phyloP scores from a whole-genome alignment of 2,329 filamentous ascomycete species.

The Hortaea werneckii region DNA sequence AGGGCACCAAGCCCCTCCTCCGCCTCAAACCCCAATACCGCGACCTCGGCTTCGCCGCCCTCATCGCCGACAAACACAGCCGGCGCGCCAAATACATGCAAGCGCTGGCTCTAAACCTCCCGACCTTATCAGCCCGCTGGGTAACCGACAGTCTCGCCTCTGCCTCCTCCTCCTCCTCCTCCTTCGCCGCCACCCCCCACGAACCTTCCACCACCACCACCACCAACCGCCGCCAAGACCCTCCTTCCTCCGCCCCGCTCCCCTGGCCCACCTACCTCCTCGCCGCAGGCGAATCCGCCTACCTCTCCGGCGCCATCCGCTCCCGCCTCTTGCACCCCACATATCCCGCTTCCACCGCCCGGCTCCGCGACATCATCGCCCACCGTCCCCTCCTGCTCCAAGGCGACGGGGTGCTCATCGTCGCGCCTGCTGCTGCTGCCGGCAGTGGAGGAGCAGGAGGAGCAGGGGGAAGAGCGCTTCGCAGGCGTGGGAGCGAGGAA shows the following conservation, averaged over 20 bases:
- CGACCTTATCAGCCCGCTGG: slow-evolving; percentile 78
- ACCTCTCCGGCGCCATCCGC: slow-evolving; percentile 60
- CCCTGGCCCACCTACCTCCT: slow-evolving; percentile 76
- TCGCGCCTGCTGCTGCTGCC: slow-evolving; percentile 42
- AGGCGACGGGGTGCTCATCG: slow-evolving; percentile 63
- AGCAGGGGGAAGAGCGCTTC: slow-evolving; percentile 26
- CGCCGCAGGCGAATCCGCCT: slow-evolving; percentile 69
- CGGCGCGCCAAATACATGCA: slow-evolving; percentile 90
- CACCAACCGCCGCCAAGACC: slow-evolving; percentile 4
- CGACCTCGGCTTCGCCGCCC: slow-evolving; percentile 63
- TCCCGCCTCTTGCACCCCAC: slow-evolving; percentile 57
- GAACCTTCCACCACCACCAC: slow-evolving; percentile 56
- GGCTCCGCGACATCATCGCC: slow-evolving; percentile 47
- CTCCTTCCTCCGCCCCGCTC: slow-evolving; percentile 46
- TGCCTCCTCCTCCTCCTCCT: slow-evolving; percentile 58
- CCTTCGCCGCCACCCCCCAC: slow-evolving; percentile 74
- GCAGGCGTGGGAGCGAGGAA: slow-evolving; percentile 43
- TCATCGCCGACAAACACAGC: slow-evolving; percentile 79
- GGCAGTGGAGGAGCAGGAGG: slow-evolving; percentile 34
- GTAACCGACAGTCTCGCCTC: slow-evolving; percentile 58
- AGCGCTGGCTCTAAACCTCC: slow-evolving; percentile 78
- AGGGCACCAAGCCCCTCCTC: slow-evolving; percentile 15
- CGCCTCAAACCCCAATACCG: slow-evolving; percentile 42
- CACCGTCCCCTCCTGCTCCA: slow-evolving; percentile 25
- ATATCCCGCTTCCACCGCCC: slow-evolving; percentile 43